A percentile compares a stretch with the other conserved stretches of the same genome.
These are phyloP conservation scores for Aspergillus quadrilineatus DNA, from an alignment of 2,329 filamentous ascomycete species.

Conservation along the genomic window DNA sequence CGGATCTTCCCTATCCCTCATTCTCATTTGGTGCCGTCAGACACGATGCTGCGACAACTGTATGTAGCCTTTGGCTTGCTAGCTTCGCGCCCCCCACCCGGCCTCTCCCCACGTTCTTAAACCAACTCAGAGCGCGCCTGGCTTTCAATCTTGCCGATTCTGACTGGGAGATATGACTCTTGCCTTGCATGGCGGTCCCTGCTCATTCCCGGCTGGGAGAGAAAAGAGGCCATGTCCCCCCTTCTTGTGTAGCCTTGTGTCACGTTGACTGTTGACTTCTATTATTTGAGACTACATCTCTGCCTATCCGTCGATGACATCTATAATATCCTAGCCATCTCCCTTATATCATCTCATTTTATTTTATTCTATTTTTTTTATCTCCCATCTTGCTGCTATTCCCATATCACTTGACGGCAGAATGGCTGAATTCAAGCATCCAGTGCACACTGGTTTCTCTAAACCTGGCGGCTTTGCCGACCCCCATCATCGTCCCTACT, in stretches of 20 bases:
- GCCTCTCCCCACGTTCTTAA: slow-evolving; percentile 18
- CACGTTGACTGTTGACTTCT: slow-evolving; percentile 2
- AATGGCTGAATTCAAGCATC: slow-evolving; percentile 25
- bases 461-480: slow-evolving; percentile 18
- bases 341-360: not conserved
- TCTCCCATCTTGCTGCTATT: not conserved
- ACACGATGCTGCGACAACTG: slow-evolving; percentile 1
- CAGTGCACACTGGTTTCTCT: slow-evolving; percentile 21
- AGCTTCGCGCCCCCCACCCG: slow-evolving; percentile 12
- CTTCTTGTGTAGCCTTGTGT: slow-evolving; percentile 17
- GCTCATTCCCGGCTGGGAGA: slow-evolving; percentile 2
- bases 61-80: slow-evolving; percentile 9
- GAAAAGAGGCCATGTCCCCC: slow-evolving; percentile 8
- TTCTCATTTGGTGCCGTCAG: slow-evolving; percentile 3
- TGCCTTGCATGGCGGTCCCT: slow-evolving; percentile 7
- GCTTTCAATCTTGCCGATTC: slow-evolving; percentile 8
- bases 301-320: not conserved
- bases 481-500: slow-evolving; percentile 36
- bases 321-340: not conserved
- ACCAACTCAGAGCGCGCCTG: slow-evolving; percentile 2
- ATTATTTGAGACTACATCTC: not conserved
- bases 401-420: slow-evolving; percentile 8
- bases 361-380: not conserved
- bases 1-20: not conserved
- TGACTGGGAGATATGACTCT: slow-evolving; percentile 4